phyloP scores from a whole-genome alignment of 2,329 filamentous ascomycete species.

The Cladosporium colombiae region DNA sequence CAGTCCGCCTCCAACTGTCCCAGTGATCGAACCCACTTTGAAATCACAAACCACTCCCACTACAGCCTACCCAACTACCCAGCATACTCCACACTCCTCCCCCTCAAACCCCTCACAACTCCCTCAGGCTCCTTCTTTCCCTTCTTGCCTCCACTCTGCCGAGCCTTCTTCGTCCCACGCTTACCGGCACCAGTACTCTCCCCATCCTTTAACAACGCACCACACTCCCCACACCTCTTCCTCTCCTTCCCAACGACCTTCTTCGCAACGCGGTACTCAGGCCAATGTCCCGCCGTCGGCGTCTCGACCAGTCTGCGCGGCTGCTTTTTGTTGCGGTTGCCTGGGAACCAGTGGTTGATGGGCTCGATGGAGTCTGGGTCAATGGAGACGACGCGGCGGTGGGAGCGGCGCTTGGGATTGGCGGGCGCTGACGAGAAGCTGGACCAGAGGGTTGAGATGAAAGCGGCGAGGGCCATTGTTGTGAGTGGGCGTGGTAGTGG shows the following conservation, averaged over 20 bases:
- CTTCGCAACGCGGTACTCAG: conserved; percentile 9
- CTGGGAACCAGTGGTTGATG: conserved; percentile 20
- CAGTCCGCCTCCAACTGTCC: neutral
- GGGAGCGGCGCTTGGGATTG: neutral
- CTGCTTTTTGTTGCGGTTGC: conserved; percentile 4
- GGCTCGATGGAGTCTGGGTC: conserved; percentile 4
- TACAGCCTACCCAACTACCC: neutral
- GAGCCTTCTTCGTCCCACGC: neutral
- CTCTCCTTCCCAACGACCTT: neutral
- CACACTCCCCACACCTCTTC: conserved; percentile 9
- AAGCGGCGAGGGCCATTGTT: neutral
- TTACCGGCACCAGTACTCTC: no score
- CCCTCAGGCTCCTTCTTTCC: neutral
- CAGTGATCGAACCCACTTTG: neutral
- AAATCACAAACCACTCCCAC: neutral
- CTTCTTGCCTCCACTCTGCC: neutral
- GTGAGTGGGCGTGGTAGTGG: neutral
- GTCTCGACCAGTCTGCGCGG: conserved; percentile 18
- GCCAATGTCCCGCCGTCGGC: conserved; percentile 9
- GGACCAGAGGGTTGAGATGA: conserved; percentile 11
- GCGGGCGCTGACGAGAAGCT: neutral
- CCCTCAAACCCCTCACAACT: neutral
- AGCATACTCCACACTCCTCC: neutral
- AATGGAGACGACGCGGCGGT: neutral
- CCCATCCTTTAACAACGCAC: neutral